Percentiles rank a stretch among this genome's conserved stretches.
phyloP scores from a whole-genome alignment of 139 green algal genomes.

The Micractinium sp. region DNA sequence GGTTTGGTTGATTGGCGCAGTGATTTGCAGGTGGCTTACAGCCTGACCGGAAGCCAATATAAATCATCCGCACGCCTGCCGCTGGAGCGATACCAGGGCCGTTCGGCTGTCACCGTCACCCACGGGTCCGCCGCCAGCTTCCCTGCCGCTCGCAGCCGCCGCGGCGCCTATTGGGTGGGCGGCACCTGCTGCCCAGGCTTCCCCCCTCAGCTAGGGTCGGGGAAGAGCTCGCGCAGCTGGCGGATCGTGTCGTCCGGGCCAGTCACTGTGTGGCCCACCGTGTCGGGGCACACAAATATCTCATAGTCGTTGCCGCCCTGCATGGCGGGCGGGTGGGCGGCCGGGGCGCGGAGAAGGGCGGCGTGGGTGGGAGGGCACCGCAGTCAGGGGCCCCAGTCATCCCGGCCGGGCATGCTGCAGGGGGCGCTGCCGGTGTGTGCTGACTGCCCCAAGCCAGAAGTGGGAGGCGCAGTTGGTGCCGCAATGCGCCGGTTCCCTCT shows the following conservation, averaged over 20 bases:
- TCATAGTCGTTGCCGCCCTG: constrained; percentile 99
- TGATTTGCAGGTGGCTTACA: too few relatives aligned
- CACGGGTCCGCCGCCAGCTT: neutral
- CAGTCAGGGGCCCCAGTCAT: neutral
- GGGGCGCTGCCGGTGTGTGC: neutral
- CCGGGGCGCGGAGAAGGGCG: neutral
- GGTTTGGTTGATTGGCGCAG: too few relatives aligned
- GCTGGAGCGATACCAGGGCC: too few relatives aligned
- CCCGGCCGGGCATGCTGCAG: neutral
- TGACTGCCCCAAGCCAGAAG: too few relatives aligned
- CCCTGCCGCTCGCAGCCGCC: neutral
- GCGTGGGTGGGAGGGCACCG: neutral
- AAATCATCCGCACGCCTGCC: too few relatives aligned
- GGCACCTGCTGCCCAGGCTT: too few relatives aligned
- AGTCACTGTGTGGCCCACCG: constrained; percentile 93
- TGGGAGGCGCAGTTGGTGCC: too few relatives aligned
- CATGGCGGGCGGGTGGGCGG: neutral
- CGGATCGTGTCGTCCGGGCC: constrained; percentile 86
- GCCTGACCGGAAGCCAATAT: too few relatives aligned
- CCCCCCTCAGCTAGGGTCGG: neutral
- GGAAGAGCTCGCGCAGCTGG: constrained; percentile 86
- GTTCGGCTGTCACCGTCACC: too few relatives aligned
- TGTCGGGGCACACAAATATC: constrained; percentile 91
- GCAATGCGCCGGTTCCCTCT: too few relatives aligned
- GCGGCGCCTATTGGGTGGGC: neutral